These are phyloP conservation scores for Diaporthe sp. DNA, from an alignment of 2,329 filamentous ascomycete species.

Conservation along the genomic window DNA sequence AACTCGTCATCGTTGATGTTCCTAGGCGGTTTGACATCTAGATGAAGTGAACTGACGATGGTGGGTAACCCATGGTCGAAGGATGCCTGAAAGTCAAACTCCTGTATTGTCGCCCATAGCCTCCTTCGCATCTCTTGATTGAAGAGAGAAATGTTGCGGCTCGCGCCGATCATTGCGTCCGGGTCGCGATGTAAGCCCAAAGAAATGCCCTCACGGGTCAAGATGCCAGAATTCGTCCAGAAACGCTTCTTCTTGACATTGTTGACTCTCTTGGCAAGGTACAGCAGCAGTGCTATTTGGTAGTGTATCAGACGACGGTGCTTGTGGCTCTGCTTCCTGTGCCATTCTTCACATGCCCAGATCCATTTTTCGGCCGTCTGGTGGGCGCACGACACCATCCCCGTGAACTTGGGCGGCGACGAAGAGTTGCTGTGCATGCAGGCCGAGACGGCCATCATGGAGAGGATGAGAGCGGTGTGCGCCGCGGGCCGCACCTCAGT, in stretches of 20 bases:
- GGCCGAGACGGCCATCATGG: slow-evolving; percentile 71
- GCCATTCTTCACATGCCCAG: slow-evolving; percentile 67
- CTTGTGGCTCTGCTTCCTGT: slow-evolving; percentile 69
- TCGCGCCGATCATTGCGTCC: slow-evolving; percentile 62
- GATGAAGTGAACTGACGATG: slow-evolving; percentile 67
- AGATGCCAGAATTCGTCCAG: slow-evolving; percentile 68
- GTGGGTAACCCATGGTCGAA: slow-evolving; percentile 72
- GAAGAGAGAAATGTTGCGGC: slow-evolving; percentile 64
- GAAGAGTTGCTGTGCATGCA: slow-evolving; percentile 64
- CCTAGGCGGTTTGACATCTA: slow-evolving; percentile 66
- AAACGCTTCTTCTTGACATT: slow-evolving; percentile 75
- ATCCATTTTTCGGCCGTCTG: slow-evolving; percentile 69
- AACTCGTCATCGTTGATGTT: slow-evolving; percentile 72
- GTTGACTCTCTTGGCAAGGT: slow-evolving; percentile 72
- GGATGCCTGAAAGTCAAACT: slow-evolving; percentile 72
- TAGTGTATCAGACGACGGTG: slow-evolving; percentile 72
- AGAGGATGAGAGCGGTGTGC: slow-evolving; percentile 69
- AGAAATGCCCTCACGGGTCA: slow-evolving; percentile 69
- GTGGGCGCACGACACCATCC: slow-evolving; percentile 69
- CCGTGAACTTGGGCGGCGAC: slow-evolving; percentile 65
- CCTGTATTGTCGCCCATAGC: slow-evolving; percentile 72
- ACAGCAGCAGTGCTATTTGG: slow-evolving; percentile 70
- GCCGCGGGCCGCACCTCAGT: slow-evolving; percentile 60
- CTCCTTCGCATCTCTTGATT: slow-evolving; percentile 73
- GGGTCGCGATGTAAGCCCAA: slow-evolving; percentile 72